Evolutionary conservation across 345 rosid species (phyloP), one percentile per base, ranked within the genome.

Genomic region (Rubroshorea leprosula): DNA sequence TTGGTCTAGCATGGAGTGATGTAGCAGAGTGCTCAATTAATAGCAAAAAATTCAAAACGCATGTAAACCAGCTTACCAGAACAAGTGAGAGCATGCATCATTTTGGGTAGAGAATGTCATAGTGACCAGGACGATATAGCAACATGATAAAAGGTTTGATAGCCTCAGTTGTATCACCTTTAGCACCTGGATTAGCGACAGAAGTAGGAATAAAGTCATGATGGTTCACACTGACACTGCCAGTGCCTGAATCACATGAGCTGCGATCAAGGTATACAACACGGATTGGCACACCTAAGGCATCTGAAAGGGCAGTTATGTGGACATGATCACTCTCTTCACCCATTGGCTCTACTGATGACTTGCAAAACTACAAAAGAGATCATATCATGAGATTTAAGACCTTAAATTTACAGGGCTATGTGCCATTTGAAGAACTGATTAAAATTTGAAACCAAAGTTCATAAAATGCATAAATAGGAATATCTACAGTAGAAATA

Each of bases 271-370:
- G 92, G 74, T 94, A 94, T 54, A 87, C 82, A 66, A 90, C 89
- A 25, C 97, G 84, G 62, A 94, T 87, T 18, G 99, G 85, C 59
- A 93, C 96, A 38, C 96, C 95, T 60, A 93, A 56, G 24, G 96
- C 90, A 63, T 93, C 99, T 15, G 99, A 89, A 63, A 93, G 73
- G 52, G 99, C 96, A 44, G 86, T 90, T 51, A 94, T 94, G 83
- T 94, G 97, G 53, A 94, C 85, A 71, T 87, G 99, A 65, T 94
- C 99, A 43, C 99, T 94, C 78, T 90, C 97, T 76, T 94, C 99
- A 51, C 99, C 97, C 99, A 94, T 94, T 7, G 99, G 99, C 76
- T 94, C 99, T 65, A 94, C 97, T 0, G 99, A 80, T 21, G 97
- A 78, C 80, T 90, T 94, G 97, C 99, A 90, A 65, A 92, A 94